Conservation (phyloP, 805 yeast genomes). For the Metschnikowia colocasiae region DNA sequence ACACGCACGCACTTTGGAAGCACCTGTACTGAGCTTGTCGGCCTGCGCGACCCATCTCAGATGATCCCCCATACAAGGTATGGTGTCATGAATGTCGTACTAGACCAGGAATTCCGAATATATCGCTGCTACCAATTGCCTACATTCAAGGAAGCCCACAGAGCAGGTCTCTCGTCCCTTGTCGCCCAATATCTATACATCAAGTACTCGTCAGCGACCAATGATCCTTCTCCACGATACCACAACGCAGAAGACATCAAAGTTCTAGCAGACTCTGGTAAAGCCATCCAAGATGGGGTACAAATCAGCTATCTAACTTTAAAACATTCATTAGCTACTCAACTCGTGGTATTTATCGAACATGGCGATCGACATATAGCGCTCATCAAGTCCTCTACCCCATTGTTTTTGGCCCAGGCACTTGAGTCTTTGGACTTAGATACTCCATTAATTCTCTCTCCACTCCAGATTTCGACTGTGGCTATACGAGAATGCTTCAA, state of each 20-base stretch:
- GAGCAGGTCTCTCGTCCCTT: not conserved
- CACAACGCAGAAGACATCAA: conserved; percentile 9
- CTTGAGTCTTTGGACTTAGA: conserved; percentile 13
- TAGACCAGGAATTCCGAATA: conserved; percentile 10
- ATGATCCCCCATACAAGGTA: not conserved
- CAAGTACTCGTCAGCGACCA: conserved; percentile 10
- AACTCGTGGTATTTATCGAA: conserved; percentile 10
- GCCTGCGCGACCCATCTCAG: not conserved
- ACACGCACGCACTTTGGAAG: too few relatives aligned
- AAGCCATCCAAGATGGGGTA: not conserved
- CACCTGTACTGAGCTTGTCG: too few relatives aligned
- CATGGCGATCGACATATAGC: conserved; percentile 2
- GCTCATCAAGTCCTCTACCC: conserved; percentile 6
- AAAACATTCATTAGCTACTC: conserved; percentile 4
- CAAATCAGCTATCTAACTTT: conserved; percentile 6
- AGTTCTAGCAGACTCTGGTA: conserved; percentile 3
- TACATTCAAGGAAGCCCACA: conserved; percentile 5
- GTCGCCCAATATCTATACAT: conserved; percentile 13
- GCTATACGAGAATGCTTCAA: conserved; percentile 4
- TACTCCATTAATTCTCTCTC: conserved; percentile 8
- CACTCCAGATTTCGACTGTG: not conserved
- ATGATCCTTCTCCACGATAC: conserved; percentile 12
- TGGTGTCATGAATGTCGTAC: conserved; percentile 9
- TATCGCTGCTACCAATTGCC: conserved; percentile 10
- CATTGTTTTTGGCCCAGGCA: conserved; percentile 11